These are phyloP conservation scores for Raphanus sativus DNA, from an alignment of 345 rosid genomes.

Conservation along the genomic window DNA sequence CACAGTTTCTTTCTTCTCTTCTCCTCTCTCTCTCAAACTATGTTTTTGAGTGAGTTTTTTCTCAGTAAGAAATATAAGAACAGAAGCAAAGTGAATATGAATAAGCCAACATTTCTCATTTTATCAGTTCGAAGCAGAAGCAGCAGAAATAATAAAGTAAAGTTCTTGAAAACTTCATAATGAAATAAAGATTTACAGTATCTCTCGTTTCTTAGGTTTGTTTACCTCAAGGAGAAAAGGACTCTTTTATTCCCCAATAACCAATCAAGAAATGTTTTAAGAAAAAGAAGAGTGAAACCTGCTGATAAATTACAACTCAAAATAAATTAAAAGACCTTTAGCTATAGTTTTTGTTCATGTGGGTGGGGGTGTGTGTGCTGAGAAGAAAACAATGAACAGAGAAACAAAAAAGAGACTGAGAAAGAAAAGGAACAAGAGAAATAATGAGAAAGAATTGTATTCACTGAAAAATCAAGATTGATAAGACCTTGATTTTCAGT, in stretches of 20 bases:
- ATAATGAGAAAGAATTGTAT: slow-evolving; percentile 35
- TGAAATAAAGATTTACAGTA: slow-evolving; percentile 8
- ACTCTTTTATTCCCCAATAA: slow-evolving; percentile 43
- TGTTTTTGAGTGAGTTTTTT: slow-evolving; percentile 5
- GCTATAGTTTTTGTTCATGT: slow-evolving; percentile 38
- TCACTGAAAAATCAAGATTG: slow-evolving; percentile 24
- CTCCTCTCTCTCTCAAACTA: slow-evolving; percentile 7
- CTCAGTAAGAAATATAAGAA: background rate
- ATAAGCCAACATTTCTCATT: slow-evolving; percentile 13
- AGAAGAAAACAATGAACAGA: slow-evolving; percentile 31
- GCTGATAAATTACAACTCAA: slow-evolving; percentile 41
- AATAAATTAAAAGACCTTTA: slow-evolving; percentile 33
- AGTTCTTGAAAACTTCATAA: background rate
- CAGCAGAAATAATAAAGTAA: background rate
- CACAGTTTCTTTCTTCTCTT: slow-evolving; percentile 23
- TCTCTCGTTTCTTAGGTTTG: background rate
- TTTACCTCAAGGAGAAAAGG: slow-evolving; percentile 2
- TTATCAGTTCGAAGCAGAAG: slow-evolving; percentile 7
- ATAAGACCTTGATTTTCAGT: slow-evolving; percentile 15
- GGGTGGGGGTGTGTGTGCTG: slow-evolving; percentile 14
- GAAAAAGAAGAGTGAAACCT: slow-evolving; percentile 23
- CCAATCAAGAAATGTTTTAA: slow-evolving; percentile 41
- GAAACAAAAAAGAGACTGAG: slow-evolving; percentile 28
- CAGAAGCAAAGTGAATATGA: background rate
- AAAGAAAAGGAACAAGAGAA: slow-evolving; percentile 20